A percentile compares a stretch with the other conserved stretches of the same genome.
These are phyloP conservation scores for Xerocomellus amylosporus DNA, from an alignment of 768 basidiomycete species.

Conservation along the genomic window DNA sequence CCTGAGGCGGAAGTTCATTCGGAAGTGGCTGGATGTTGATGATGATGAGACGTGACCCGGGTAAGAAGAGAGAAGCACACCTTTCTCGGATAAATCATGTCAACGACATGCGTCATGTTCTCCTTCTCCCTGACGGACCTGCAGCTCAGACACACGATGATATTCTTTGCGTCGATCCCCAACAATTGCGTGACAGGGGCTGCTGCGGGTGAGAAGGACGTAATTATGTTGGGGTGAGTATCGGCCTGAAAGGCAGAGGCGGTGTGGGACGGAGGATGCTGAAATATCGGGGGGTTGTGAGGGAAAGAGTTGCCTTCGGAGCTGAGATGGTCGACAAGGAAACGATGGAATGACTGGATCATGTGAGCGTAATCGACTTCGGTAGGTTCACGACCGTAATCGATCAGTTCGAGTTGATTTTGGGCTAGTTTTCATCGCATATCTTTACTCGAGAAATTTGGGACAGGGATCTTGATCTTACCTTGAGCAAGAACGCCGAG, in stretches of 20 bases:
- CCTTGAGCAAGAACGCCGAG: slow-evolving; percentile 87
- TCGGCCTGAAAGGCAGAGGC: slow-evolving; percentile 18
- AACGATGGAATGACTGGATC: slow-evolving; percentile 95
- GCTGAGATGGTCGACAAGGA: slow-evolving; percentile 81
- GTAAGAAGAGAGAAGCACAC: slow-evolving; percentile 38
- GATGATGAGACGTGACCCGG: background rate
- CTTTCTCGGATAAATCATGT: slow-evolving; percentile 83
- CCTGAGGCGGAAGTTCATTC: slow-evolving; percentile 37
- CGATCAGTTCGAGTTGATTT: slow-evolving; percentile 85
- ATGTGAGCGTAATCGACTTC: slow-evolving; percentile 79
- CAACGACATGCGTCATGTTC: slow-evolving; percentile 77
- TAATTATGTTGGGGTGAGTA: slow-evolving; percentile 9
- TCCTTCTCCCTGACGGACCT: slow-evolving; percentile 70
- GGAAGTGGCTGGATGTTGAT: slow-evolving; percentile 29
- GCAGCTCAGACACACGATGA: slow-evolving; percentile 75
- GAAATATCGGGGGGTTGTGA: slow-evolving; percentile 54
- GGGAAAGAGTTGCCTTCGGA: slow-evolving; percentile 67
- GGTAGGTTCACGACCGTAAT: slow-evolving; percentile 75
- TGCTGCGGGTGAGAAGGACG: slow-evolving; percentile 38
- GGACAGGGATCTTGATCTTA: slow-evolving; percentile 40
- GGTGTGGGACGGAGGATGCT: slow-evolving; percentile 16
- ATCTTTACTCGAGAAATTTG: background rate
- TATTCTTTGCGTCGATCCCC: slow-evolving; percentile 74
- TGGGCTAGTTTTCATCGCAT: slow-evolving; percentile 40
- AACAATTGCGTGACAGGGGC: slow-evolving; percentile 85